Evolutionary conservation across 1,284 basidiomycete genomes (phyloP), one percentile per base, ranked within the genome.

Genomic region (Athelia sp.): DNA sequence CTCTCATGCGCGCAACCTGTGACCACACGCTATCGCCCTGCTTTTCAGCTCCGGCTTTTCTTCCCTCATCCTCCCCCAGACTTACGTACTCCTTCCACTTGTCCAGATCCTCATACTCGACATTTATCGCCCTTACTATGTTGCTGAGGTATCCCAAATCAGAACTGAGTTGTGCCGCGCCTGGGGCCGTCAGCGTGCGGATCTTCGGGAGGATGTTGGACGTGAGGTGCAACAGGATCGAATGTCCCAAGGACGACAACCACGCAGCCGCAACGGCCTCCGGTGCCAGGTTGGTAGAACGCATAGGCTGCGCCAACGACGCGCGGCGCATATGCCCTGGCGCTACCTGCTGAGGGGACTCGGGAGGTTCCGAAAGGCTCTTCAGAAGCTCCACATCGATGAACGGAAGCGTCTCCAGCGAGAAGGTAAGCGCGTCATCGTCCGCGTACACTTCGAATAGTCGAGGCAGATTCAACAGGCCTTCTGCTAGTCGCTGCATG

Each of bases 391-490:
- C 79, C 2, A 67, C 58, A 54, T 84, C 80, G 49, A 93, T 68
- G 59, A 75, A 79, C 0, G 93, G 90, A 3, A 96, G 72, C 0
- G 90, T 92, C 53, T 86, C 80, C 46, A 94, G 72, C n/a, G 88
- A 91, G 67, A 93, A 96, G 1, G 84, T 82, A n/a, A 97, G 76
- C 10, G 90, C 90, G 55, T 91, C 89, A 64, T 98, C 94, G 48
- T 90, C 87, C 3, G 90, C 92, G 61, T 97, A 95, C 15, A 94
- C 88, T 64, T 98, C 95, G 63, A 99, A 96, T 18, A 98, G 72
- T 45, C 95, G 74, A 1, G 96, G 93, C 4, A 99, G 79, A 67
- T 97, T 98, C 35, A 98, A 76, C 44, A 99, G 70, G 4, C 93
- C 93, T 62, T 99, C 97, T 4, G 92, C 90, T 15, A 98, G 84